These are phyloP conservation scores for Biscogniauxia sp. DNA, from an alignment of 2,329 filamentous ascomycete species.

Conservation along the genomic window DNA sequence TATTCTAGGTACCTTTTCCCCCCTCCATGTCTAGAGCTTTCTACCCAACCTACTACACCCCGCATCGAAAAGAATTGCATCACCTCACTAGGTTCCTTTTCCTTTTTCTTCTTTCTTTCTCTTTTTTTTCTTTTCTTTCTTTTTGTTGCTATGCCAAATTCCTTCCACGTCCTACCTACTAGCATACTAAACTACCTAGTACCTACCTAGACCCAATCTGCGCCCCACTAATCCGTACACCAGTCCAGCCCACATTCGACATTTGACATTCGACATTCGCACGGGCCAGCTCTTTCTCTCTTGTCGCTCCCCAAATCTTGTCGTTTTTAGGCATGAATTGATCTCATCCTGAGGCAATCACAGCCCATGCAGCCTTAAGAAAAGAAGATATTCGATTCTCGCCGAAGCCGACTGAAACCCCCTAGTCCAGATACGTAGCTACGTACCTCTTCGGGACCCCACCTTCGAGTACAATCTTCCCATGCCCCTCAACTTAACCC, in stretches of 20 bases:
- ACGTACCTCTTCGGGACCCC: neutral
- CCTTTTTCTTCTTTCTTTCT: no score
- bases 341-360: neutral
- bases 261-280: neutral
- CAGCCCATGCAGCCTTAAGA: neutral
- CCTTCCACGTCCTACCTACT: no score
- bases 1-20: neutral
- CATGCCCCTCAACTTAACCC: neutral
- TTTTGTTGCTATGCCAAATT: neutral
- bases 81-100: neutral
- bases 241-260: no score
- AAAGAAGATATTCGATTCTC: neutral
- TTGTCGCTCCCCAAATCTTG: neutral
- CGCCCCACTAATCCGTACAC: no score
- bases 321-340: neutral
- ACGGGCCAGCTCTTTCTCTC: neutral
- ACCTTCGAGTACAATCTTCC: neutral
- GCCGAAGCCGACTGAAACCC: neutral
- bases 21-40: neutral
- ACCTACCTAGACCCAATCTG: neutral
- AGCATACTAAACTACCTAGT: no score
- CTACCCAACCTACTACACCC: neutral
- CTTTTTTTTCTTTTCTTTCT: neutral
- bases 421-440: neutral
- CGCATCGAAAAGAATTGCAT: constrained; percentile 1